Base-by-base conservation (phyloP, 495 filamentous ascomycete genomes). In the Filosporella fistucella region DNA sequence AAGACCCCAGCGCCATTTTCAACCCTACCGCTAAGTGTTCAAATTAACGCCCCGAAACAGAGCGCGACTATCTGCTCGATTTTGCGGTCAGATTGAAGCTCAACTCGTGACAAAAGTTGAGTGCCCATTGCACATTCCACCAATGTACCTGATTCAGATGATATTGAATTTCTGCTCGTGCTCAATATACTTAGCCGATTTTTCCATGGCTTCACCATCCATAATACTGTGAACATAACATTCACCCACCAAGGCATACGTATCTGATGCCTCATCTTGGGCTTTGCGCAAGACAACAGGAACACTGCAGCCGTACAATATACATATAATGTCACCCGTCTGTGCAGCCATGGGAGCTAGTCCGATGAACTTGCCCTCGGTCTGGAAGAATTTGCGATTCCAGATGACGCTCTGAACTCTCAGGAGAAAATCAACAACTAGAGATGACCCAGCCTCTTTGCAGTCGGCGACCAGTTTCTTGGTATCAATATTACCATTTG, bases 271-370 rank as follows among this genome's bases (percentile, higher is more conserved):
- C 8, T 30, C 28, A 30, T 30, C 28, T 30, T 8, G 28, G 8
- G 8, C 28, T 30, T n/a, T 30, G 28, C 54, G 45, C 17, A 57
- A 33, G 28, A 57, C 20, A 18, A 54, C 42, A 41, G 55, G 55
- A 4, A 58, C 47, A 42, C 51, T 54, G 21, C 51, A 54, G 12
- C 56, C 56, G 23, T 41, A 24, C 20, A 59, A 30, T 11, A 59
- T 48, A n/a, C 32, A 42, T 1, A 59, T 41, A 13, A 33, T 25
- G 34, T 59, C 56, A 4, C 43, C 52, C 24, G 16, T 28, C 52
- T 49, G 26, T 14, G 49, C 23, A 10, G 30, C 24, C 13, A 32
- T 18, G 21, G 45, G 48, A n/a, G 17, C 52, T 10, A 59, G 45
- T 1, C 47, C 52, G 17, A 59, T 24, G 12, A 25, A 42, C 6